A percentile compares a stretch with the other conserved stretches of the same genome.
These are phyloP conservation scores for Pseudisothecium myosuroides DNA, from an alignment of 225 moss, liverwort and hornwort species.

Conservation along the genomic window DNA sequence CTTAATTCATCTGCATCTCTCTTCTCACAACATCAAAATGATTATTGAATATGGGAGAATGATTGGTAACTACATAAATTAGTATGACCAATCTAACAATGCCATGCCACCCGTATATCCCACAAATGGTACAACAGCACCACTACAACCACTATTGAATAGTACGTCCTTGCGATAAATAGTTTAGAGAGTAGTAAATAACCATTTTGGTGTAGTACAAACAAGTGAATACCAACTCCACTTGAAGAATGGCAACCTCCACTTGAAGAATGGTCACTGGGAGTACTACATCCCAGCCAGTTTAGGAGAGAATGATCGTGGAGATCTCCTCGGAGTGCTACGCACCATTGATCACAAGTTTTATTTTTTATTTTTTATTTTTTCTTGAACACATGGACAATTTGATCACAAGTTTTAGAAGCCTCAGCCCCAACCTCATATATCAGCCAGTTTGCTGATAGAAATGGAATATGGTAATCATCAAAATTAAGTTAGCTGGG, in stretches of 20 bases:
- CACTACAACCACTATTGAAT: not conserved
- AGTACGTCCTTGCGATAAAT: no score
- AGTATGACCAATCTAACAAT: not conserved
- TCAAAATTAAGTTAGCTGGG: not conserved
- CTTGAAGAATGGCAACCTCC: not conserved
- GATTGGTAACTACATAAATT: not conserved
- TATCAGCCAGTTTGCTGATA: not conserved
- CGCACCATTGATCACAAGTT: not conserved
- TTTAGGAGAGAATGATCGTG: not conserved
- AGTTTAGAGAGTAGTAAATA: not conserved
- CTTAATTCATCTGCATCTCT: not conserved
- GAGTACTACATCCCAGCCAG: not conserved
- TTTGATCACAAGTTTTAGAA: no score
- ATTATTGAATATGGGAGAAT: no score
- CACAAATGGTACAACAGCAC: not conserved
- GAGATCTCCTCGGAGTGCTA: not conserved
- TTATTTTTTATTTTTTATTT: no score
- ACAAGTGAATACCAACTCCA: not conserved
- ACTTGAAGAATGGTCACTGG: not conserved
- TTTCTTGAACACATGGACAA: no score
- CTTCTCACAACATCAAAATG: not conserved
- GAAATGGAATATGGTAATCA: not conserved
- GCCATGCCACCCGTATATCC: fast-evolving
- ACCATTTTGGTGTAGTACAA: not conserved
- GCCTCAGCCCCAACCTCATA: not conserved